phyloP scores from a whole-genome alignment of 371 early-diverging fungal genomes.

The Syncephalastrum racemosum region DNA sequence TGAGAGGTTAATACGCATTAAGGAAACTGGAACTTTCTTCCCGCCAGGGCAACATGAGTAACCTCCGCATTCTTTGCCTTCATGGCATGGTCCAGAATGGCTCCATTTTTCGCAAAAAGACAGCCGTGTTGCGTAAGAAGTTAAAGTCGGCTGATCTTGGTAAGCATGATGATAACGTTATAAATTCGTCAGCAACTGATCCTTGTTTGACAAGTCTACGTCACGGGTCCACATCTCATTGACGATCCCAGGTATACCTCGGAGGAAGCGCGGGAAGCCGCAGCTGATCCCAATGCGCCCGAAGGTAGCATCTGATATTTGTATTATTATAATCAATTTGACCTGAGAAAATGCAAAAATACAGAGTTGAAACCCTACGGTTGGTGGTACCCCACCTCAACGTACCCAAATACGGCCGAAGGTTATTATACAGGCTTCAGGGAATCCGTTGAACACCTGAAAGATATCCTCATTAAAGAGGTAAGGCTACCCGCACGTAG shows the following conservation, averaged over 20 bases:
- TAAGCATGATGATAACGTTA: slow-evolving; percentile 12
- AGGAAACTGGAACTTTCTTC: too few species aligned
- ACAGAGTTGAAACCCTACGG: slow-evolving; percentile 54
- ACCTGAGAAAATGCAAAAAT: too few species aligned
- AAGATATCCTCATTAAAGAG: slow-evolving; percentile 51
- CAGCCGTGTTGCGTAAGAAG: slow-evolving; percentile 66
- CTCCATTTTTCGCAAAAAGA: slow-evolving; percentile 63
- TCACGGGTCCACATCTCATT: slow-evolving; percentile 63
- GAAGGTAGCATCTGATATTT: slow-evolving; percentile 36
- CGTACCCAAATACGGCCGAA: slow-evolving; percentile 21
- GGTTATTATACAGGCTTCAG: slow-evolving; percentile 57
- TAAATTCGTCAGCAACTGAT: not conserved
- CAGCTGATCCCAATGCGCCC: slow-evolving; percentile 44
- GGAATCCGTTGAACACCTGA: slow-evolving; percentile 53
- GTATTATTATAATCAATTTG: not conserved
- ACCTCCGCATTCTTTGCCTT: slow-evolving; percentile 66
- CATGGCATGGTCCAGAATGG: slow-evolving; percentile 82
- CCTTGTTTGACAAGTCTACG: slow-evolving; percentile 43
- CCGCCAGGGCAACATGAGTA: slow-evolving; percentile 11
- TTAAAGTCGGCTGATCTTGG: slow-evolving; percentile 62
- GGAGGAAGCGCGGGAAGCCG: slow-evolving; percentile 51
- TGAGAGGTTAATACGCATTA: too few species aligned
- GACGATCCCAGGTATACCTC: slow-evolving; percentile 54
- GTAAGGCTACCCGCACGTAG: slow-evolving; percentile 15
- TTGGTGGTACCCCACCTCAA: slow-evolving; percentile 57